Conservation (phyloP, 805 yeast genomes). For the Schizosaccharomyces pombe region DNA sequence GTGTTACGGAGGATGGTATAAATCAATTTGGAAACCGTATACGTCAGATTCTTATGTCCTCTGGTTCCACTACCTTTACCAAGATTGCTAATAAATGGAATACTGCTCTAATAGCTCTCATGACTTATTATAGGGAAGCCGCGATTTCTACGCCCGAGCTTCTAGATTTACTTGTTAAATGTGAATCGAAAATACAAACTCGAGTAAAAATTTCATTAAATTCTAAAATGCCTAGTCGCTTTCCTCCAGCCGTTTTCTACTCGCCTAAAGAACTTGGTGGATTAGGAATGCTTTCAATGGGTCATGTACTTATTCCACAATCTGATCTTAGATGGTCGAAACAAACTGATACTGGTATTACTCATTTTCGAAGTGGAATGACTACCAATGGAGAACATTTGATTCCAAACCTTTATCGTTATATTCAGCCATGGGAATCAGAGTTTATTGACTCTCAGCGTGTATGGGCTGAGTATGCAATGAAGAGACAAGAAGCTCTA, state of each 20-base stretch:
- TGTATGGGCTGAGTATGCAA: slow-evolving; percentile 94
- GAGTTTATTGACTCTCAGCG: slow-evolving; percentile 84
- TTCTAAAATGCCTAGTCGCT: slow-evolving; percentile 94
- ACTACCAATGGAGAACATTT: slow-evolving; percentile 44
- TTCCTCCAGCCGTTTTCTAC: slow-evolving; percentile 96
- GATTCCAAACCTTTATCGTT: slow-evolving; percentile 84
- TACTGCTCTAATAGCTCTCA: slow-evolving; percentile 63
- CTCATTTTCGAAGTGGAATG: slow-evolving; percentile 89
- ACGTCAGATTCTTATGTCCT: slow-evolving; percentile 75
- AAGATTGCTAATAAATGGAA: slow-evolving; percentile 93
- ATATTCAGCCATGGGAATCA: slow-evolving; percentile 88
- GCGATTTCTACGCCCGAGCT: slow-evolving; percentile 58
- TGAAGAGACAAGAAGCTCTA: slow-evolving; percentile 65
- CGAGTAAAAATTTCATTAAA: slow-evolving; percentile 84
- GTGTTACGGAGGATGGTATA: slow-evolving; percentile 62
- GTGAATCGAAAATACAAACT: slow-evolving; percentile 84
- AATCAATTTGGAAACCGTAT: slow-evolving; percentile 61
- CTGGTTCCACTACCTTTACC: slow-evolving; percentile 87
- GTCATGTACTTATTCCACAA: slow-evolving; percentile 84
- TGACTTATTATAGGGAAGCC: slow-evolving; percentile 84
- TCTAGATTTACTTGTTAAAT: slow-evolving; percentile 60
- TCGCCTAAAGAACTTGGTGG: slow-evolving; percentile 97
- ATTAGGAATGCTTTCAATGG: slow-evolving; percentile 89
- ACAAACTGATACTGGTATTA: slow-evolving; percentile 84
- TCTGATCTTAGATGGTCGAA: slow-evolving; percentile 76